Conservation (phyloP, 352 stramenopile genomes). For the Plasmopara halstedii region DNA sequence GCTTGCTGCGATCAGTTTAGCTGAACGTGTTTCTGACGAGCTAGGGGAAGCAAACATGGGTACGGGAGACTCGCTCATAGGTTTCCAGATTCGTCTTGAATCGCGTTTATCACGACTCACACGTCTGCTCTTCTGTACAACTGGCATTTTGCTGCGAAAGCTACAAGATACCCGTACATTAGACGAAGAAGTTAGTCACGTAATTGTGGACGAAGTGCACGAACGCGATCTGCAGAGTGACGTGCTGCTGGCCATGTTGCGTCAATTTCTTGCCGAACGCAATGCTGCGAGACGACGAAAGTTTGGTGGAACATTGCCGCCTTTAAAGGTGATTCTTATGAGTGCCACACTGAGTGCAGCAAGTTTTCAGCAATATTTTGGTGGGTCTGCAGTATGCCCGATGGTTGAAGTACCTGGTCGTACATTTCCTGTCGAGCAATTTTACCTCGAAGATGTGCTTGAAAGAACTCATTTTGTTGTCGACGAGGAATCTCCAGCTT, state of each 20-base stretch:
- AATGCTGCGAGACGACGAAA: constrained; percentile 26
- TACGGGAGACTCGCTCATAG: constrained; percentile 47
- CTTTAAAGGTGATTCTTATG: constrained; percentile 95
- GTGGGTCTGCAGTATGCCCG: constrained; percentile 65
- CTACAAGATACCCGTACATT: constrained; percentile 83
- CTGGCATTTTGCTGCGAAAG: constrained; percentile 89
- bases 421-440: constrained; percentile 95
- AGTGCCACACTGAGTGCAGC: constrained; percentile 94
- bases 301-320: constrained; percentile 28
- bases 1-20: constrained; percentile 94
- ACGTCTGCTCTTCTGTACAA: constrained; percentile 93
- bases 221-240: constrained; percentile 92
- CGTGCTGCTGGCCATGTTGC: constrained; percentile 88
- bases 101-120: constrained; percentile 78
- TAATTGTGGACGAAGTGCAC: constrained; percentile 98
- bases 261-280: constrained; percentile 58
- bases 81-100: constrained; percentile 94
- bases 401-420: constrained; percentile 89
- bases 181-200: constrained; percentile 86
- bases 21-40: constrained; percentile 90
- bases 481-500: constrained; percentile 54
- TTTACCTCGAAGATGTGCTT: constrained; percentile 93
- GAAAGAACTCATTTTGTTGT: constrained; percentile 83
- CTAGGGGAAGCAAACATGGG: constrained; percentile 74
- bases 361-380: constrained; percentile 95